Evolutionary conservation across 106 monocot genomes (phyloP).

Genomic region (Phalaenopsis aphrodite): DNA sequence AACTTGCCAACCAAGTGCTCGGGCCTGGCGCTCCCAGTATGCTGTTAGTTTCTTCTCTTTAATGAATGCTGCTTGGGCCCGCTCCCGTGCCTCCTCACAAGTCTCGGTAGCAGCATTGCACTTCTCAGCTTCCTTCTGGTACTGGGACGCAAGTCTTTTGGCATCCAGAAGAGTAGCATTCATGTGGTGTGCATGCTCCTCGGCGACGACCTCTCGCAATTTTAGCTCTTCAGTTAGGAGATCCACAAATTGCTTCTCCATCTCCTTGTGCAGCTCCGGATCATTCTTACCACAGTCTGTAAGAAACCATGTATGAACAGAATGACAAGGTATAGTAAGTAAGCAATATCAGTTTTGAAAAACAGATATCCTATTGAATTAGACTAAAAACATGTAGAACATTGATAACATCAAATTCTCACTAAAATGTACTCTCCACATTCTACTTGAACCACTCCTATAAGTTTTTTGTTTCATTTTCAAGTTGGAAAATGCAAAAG

Average conservation of each 20-base stretch:
- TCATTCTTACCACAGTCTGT: constrained; percentile 84
- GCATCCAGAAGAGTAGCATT: constrained; percentile 69
- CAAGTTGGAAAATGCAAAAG: not conserved
- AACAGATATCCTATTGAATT: not conserved
- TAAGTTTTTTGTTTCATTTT: not conserved
- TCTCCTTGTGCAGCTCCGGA: constrained; percentile 72
- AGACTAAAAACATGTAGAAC: not conserved
- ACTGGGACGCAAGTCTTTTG: constrained; percentile 65
- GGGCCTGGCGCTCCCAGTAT: constrained; percentile 67
- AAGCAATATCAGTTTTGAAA: not conserved
- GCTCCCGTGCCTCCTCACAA: constrained; percentile 78
- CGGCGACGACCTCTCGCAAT: constrained; percentile 55
- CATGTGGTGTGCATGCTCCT: constrained; percentile 59
- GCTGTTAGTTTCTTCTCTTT: constrained; percentile 63
- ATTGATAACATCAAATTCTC: not conserved
- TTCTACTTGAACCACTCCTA: not conserved
- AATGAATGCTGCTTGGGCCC: constrained; percentile 39
- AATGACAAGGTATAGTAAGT: not conserved
- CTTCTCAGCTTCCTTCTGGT: constrained; percentile 76
- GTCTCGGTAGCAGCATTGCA: constrained; percentile 85
- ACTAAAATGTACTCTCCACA: not conserved
- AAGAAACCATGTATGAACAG: not conserved
- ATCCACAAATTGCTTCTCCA: constrained; percentile 74
- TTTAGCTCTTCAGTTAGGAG: constrained; percentile 75
- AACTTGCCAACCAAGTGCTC: constrained; percentile 62